Base-by-base conservation (phyloP, 352 stramenopile species). In the Pythium rishiriense region DNA sequence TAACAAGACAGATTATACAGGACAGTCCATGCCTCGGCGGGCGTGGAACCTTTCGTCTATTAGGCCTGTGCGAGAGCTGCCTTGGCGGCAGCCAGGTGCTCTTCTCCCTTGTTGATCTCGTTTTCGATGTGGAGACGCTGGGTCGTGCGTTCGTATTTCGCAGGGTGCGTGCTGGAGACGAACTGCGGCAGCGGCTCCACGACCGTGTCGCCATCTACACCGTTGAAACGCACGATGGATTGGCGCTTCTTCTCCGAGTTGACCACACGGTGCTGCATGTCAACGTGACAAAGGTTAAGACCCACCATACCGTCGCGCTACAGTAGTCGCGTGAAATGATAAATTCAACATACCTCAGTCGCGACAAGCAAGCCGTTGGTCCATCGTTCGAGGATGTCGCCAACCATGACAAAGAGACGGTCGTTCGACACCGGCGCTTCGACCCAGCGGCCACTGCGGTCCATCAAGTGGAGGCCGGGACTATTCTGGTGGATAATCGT, bases 401-500 rank as follows among this genome's bases (percentile, higher is more conserved):
- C 85, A 43, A 94, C 73, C 75, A 94, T 85, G 15, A 94, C 60
- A 25, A 94, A 88, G 31, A 94, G 71, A 12, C 85, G 74, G 63
- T 93, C 83, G 50, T 86, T 70, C 15, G 74, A 83, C 21, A 88
- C 81, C 3, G 85, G 85, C 11, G 83, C 81, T 73, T 92, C 68
- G 51, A 91, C 73, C 85, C 85, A 94, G 28, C 70, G 26, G 21
- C 81, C 81, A 22, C 78, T 70, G 49, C 80, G 82, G 45, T 80
- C 83, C 22, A 76, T 49, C 64, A 94, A 58, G 58, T 94, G 83
- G 58, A 94, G 54, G 0, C 85, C 85, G 37, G 79, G 66, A 33
- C 78, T 85, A 49, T 91, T 93, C 60, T 94, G 85, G 56, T 94
- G 85, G 62, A 94, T 91, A 58, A 93, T 83, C 25, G 83, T 94